Base-by-base conservation (phyloP, 495 filamentous ascomycete genomes). In the Parachaetomium inaequale region DNA sequence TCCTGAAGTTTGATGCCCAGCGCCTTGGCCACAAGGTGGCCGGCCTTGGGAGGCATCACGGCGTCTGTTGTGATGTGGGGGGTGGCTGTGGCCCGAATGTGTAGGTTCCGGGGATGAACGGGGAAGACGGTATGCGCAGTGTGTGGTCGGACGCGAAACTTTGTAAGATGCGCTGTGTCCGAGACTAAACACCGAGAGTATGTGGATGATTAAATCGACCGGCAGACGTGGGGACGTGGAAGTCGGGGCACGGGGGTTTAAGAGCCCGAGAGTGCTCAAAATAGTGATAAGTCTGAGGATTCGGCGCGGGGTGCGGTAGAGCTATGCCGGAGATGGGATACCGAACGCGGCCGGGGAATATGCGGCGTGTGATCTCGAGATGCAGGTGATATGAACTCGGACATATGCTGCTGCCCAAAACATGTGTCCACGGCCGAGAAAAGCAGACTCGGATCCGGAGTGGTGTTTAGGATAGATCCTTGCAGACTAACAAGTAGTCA, bases 1-100 rank as follows among this genome's bases (percentile, higher is more conserved):
- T 83, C 81, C 46, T 88, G 75, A n/a, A 96, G 79, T 72, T 96
- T 90, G 79, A 98, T 96, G 21, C 90, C 88, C 32, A 98, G 79
- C 51, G 78, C 82, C 73, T 90, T 93, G 59, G 94, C 94, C 73
- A 94, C 72, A 55, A 76, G 75, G 67, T 87, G 88, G 70, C 91
- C 87, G 60, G 89, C 56, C 73, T 88, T 87, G 61, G 82, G 76
- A 23, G 65, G 28, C 74, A 67, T 63, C 36, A 40, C 54, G 57
- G 62, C 58, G 61, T 42, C 0, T 23, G 7, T 25, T 3, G 17
- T 29, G 31, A 14, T 54, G 31, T 19, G 29, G 3, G 29, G 25
- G 5, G 25, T 5, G 42, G 42, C 17, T 17, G 3, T 2, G 38
- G 42, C 42, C 6, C 6, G 36, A 23, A n/a, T 6, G 32, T 6